Evolutionary conservation across 2,329 filamentous ascomycete genomes (phyloP).

Genomic region (Incumbomyces delicatus): DNA sequence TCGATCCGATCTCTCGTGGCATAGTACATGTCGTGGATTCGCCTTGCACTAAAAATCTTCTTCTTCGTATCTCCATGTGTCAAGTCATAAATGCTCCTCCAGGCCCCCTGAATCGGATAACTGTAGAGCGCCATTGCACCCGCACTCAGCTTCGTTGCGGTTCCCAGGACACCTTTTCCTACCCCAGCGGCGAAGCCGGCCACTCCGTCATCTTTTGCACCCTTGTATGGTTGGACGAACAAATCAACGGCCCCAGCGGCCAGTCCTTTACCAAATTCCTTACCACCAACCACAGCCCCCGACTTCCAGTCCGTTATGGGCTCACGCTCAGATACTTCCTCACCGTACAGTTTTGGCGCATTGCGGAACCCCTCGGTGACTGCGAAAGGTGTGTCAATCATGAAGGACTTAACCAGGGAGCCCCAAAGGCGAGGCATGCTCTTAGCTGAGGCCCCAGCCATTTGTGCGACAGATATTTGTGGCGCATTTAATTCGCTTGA

Average conservation of each 20-base stretch:
- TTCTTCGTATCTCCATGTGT: no score
- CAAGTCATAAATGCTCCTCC: conserved; percentile 15
- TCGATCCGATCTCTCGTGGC: no score
- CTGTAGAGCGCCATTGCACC: conserved; percentile 25
- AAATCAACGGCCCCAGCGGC: conserved; percentile 36
- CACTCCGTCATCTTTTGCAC: conserved; percentile 31
- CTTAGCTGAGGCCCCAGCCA: no score
- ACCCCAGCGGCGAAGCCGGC: conserved; percentile 34
- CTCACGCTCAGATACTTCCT: conserved; percentile 33
- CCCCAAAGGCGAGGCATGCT: background rate
- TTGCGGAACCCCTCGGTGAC: conserved; percentile 44
- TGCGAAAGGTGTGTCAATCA: conserved; percentile 33
- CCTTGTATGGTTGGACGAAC: conserved; percentile 35
- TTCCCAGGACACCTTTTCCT: conserved; percentile 30
- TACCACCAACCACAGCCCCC: conserved; percentile 34
- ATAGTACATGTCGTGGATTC: no score
- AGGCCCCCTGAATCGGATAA: conserved; percentile 26
- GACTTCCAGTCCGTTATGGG: conserved; percentile 38
- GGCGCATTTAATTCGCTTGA: no score
- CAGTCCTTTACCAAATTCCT: conserved; percentile 36
- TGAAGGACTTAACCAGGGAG: conserved; percentile 9
- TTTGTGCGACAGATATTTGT: no score
- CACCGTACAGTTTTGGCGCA: conserved; percentile 43
- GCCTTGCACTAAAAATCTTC: no score
- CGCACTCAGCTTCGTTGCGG: conserved; percentile 20